Evolutionary conservation across 1,139 yeast genomes (phyloP), one percentile per base, ranked within the genome.

Genomic region (Nakaseomyces uthaithaninus): DNA sequence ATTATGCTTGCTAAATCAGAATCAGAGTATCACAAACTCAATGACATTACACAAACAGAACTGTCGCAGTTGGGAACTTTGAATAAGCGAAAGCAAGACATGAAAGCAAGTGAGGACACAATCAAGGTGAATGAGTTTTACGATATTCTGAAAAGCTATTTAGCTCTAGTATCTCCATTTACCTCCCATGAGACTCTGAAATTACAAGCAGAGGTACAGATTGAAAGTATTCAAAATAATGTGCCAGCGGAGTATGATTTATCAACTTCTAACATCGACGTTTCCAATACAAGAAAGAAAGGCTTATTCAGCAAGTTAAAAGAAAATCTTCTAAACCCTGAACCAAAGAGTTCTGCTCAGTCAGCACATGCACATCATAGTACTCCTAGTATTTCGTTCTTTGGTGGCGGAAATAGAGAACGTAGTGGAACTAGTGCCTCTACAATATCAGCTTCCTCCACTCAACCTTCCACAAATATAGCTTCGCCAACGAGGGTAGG

Each of bases 191-290:
- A 93, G 58, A 78, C 85, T 3, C 64, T 65, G 37, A 73, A 94
- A 47, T 78, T 89, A 27, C 71, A 72, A 42, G 74, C 79, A 20
- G 95, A 86, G 55, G 97, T 89, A 12, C 93, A 83, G 52, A 79
- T 89, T 41, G 96, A 91, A 59, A 77, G 93, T 14, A 86, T 93
- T 49, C 93, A 86, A 59, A 76, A 80, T 46, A 89, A 83, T 40
- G 93, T 57, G 2, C 56, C 58, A 2, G 49, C 45, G 1, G 53
- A 53, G 5, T 49, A 47, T 33, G 62, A 59, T 42, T 46, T 60
- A 30, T 51, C 52, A 11, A 54, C 94, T 0, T 86, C 82, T 10
- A 91, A 81, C 51, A 71, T 74, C 46, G 89, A 82, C 55, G 62
- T 81, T 48, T 65, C 80, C 7, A 66, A 75, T 44, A 61, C 69